phyloP scores from a whole-genome alignment of 2,329 filamentous ascomycete genomes.

The Meredithiella fracta region DNA sequence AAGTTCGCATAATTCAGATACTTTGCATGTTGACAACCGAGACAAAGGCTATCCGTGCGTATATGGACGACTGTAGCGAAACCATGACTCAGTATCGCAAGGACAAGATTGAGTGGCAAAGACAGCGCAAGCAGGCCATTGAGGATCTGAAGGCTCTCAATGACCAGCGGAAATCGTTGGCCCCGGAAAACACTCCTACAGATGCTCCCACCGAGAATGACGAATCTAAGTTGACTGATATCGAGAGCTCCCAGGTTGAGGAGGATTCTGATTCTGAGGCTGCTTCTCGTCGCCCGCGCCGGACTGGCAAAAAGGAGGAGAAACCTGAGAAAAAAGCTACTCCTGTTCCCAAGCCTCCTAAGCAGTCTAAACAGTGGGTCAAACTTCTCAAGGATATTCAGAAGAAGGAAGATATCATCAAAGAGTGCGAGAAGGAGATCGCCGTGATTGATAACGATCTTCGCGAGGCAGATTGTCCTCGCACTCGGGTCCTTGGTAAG shows the following conservation, averaged over 20 bases:
- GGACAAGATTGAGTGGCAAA: conserved; percentile 84
- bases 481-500: conserved; percentile 76
- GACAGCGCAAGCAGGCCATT: conserved; percentile 49
- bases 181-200: conserved; percentile 55
- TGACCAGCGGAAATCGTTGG: conserved; percentile 54
- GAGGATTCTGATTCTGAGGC: conserved; percentile 54
- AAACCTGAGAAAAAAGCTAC: conserved; percentile 58
- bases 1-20: conserved; percentile 65
- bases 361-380: conserved; percentile 76
- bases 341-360: conserved; percentile 45
- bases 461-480: conserved; percentile 81
- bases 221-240: conserved; percentile 45
- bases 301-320: conserved; percentile 30
- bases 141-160: conserved; percentile 57
- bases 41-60: conserved; percentile 71
- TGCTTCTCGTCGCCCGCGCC: conserved; percentile 20
- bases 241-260: conserved; percentile 37
- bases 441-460: conserved; percentile 76
- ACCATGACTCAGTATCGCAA: conserved; percentile 92
- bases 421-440: conserved; percentile 72
- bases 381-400: conserved; percentile 80
- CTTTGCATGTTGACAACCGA: conserved; percentile 73
- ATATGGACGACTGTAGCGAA: conserved; percentile 82
- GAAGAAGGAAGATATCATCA: conserved; percentile 66
- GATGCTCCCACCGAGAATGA: conserved; percentile 39